Percentiles rank a stretch among this genome's conserved stretches.
Evolutionary conservation across 805 yeast species (phyloP).

Genomic region (Wickerhamiella cacticola): DNA sequence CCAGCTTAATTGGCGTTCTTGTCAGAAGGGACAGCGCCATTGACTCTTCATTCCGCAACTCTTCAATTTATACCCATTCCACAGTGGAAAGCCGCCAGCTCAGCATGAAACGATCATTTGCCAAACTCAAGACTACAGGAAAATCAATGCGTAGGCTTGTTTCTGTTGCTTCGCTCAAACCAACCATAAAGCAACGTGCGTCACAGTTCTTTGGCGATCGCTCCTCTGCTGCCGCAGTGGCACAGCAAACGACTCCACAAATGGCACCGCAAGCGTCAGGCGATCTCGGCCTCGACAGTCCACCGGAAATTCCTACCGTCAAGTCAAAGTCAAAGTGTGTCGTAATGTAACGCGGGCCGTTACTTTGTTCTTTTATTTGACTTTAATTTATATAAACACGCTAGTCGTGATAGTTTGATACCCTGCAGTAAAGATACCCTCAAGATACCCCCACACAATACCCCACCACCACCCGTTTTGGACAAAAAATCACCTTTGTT

Average conservation of each 20-base stretch:
- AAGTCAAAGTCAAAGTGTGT: slow-evolving; percentile 8
- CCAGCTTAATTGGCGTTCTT: slow-evolving; percentile 79
- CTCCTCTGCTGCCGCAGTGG: background rate
- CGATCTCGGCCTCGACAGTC: slow-evolving; percentile 1
- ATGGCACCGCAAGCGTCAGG: background rate
- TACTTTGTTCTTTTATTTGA: background rate
- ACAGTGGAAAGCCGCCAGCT: slow-evolving; percentile 12
- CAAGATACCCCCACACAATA: too few relatives aligned
- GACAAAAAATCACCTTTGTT: too few relatives aligned
- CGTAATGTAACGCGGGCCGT: slow-evolving; percentile 8
- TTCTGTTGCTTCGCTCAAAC: slow-evolving; percentile 12
- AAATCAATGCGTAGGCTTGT: slow-evolving; percentile 18
- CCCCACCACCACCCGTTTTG: too few relatives aligned
- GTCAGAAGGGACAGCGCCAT: slow-evolving; percentile 50
- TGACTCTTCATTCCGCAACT: slow-evolving; percentile 16
- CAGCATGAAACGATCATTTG: slow-evolving; percentile 18
- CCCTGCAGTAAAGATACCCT: too few relatives aligned
- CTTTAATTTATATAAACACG: background rate
- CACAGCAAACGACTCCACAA: too few relatives aligned
- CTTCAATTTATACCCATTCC: slow-evolving; percentile 14
- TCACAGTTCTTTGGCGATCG: slow-evolving; percentile 10
- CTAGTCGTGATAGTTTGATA: background rate
- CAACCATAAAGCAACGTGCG: slow-evolving; percentile 9
- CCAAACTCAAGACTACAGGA: slow-evolving; percentile 13
- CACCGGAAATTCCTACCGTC: slow-evolving; percentile 7